A percentile compares a stretch with the other conserved stretches of the same genome.
Evolutionary conservation across 352 stramenopile species (phyloP).

Genomic region (Aphanomyces euteiches): DNA sequence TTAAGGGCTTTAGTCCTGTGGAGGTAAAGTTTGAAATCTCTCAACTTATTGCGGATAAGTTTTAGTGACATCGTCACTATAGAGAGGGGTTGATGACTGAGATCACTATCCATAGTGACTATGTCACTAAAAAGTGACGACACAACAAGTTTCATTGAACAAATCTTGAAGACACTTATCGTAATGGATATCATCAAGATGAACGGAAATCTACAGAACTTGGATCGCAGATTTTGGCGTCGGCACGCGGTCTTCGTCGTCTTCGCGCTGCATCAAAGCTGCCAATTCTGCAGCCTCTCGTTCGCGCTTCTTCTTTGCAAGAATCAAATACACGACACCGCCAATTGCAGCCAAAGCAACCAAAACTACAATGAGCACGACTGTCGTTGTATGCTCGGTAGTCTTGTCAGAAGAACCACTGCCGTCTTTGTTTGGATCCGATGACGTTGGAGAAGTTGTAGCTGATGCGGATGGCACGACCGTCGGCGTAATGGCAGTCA

Average conservation of each 20-base stretch:
- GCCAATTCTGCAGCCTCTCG: conserved; percentile 47
- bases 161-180: too few relatives aligned
- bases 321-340: conserved; percentile 52
- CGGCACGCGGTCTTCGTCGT: conserved; percentile 32
- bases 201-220: conserved; percentile 5
- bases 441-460: conserved; percentile 24
- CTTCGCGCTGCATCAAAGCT: conserved; percentile 44
- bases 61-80: too few relatives aligned
- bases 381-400: conserved; percentile 36
- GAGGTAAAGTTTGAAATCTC: too few relatives aligned
- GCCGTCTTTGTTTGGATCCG: conserved; percentile 35
- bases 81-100: too few relatives aligned
- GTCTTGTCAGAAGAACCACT: conserved; percentile 29
- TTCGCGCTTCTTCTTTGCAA: conserved; percentile 62
- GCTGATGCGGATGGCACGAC: background rate
- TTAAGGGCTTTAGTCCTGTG: too few relatives aligned
- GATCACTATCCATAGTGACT: too few relatives aligned
- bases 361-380: conserved; percentile 51
- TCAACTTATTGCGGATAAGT: too few relatives aligned
- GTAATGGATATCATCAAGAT: too few relatives aligned
- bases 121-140: too few relatives aligned
- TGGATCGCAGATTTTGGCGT: conserved; percentile 26
- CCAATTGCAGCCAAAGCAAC: conserved; percentile 43
- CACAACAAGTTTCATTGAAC: too few relatives aligned
- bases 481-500: conserved; percentile 21